These are phyloP conservation scores for Arachis monticola DNA, from an alignment of 331 rosid species.

Conservation along the genomic window DNA sequence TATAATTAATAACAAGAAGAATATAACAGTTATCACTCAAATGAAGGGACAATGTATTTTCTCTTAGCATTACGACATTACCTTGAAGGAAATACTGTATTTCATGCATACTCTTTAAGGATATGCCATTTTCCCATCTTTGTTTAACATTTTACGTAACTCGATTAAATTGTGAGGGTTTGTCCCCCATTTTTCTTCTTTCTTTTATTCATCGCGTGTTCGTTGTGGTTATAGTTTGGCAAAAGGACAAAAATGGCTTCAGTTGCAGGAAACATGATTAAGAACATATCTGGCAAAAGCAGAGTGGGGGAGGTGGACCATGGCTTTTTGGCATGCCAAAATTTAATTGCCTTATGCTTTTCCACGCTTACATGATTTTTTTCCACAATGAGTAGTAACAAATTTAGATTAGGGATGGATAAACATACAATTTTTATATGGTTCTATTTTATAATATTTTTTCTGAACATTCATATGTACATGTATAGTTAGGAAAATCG, in stretches of 20 bases:
- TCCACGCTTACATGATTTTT: conserved; percentile 38
- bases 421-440: too few relatives aligned
- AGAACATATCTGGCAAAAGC: conserved; percentile 34
- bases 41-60: neutral
- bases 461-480: too few relatives aligned
- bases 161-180: conserved; percentile 20
- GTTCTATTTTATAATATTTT: too few relatives aligned
- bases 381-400: conserved; percentile 39
- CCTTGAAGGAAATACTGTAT: conserved; percentile 20
- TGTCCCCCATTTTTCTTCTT: conserved; percentile 29
- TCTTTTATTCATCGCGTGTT: conserved; percentile 32
- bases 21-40: conserved; percentile 20
- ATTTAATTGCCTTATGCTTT: conserved; percentile 36
- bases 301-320: conserved; percentile 44
- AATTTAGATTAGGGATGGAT: neutral
- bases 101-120: conserved; percentile 27
- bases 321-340: conserved; percentile 43
- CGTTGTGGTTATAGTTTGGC: conserved; percentile 24
- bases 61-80: conserved; percentile 7
- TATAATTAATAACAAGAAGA: neutral
- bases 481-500: too few relatives aligned
- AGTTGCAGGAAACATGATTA: conserved; percentile 14
- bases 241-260: neutral
- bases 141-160: conserved; percentile 44
- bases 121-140: conserved; percentile 31